Conservation (phyloP, 768 basidiomycete genomes). For the Termitomyces sp. region DNA sequence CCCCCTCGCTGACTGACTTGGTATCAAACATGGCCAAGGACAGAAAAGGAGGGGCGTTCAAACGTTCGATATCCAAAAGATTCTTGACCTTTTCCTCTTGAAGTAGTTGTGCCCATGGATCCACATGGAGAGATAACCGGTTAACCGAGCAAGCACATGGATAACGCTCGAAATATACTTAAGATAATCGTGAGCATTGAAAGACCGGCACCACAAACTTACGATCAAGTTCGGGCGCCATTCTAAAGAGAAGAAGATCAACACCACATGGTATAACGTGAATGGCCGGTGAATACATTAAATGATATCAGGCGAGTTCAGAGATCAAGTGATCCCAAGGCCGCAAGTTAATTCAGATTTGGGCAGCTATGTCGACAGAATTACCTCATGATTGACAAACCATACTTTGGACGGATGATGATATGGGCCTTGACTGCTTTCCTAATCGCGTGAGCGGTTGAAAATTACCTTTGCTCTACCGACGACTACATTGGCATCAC, state of each 20-base stretch:
- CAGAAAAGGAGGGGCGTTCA: conserved; percentile 20
- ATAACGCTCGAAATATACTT: conserved; percentile 2
- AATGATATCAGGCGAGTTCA: background rate
- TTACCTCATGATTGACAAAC: background rate
- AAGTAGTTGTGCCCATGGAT: conserved; percentile 15
- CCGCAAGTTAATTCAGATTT: background rate
- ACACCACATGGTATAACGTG: background rate
- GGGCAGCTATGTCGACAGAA: no score
- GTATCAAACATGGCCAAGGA: conserved; percentile 26
- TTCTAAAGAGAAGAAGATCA: background rate
- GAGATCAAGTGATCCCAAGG: background rate
- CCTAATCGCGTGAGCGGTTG: no score
- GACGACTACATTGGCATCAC: background rate
- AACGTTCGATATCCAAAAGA: background rate
- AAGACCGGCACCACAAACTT: background rate
- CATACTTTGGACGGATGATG: background rate
- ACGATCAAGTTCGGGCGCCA: background rate
- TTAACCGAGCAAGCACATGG: conserved; percentile 6
- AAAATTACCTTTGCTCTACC: no score
- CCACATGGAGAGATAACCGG: conserved; percentile 18
- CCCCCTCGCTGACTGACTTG: conserved; percentile 29
- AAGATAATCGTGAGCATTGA: no score
- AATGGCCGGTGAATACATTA: background rate
- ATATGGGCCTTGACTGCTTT: no score
- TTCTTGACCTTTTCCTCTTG: conserved; percentile 17